Evolutionary conservation across 2,329 filamentous ascomycete genomes (phyloP).

Genomic region (Neonectria ditissima): DNA sequence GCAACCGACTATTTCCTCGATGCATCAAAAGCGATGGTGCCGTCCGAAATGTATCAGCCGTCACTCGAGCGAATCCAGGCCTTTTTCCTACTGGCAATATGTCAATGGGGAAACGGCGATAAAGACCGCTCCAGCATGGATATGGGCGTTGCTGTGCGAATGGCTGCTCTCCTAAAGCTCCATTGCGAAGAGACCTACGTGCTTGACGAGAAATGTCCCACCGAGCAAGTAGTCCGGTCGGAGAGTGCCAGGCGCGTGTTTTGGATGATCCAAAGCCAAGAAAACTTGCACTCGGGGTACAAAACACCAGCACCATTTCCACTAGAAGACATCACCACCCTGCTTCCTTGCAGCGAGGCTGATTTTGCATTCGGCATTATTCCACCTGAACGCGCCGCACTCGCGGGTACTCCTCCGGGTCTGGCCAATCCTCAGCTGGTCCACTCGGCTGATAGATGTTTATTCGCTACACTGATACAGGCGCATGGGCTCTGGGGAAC

Average conservation of each 20-base stretch:
- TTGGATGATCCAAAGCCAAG: constrained; percentile 53
- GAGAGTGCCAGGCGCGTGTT: constrained; percentile 52
- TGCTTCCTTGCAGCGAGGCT: constrained; percentile 52
- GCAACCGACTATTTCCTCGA: constrained; percentile 47
- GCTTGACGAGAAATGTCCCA: constrained; percentile 38
- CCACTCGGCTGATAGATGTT: constrained; percentile 43
- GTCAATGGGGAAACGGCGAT: constrained; percentile 51
- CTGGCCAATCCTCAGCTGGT: constrained; percentile 40
- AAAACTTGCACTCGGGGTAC: constrained; percentile 52
- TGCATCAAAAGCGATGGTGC: constrained; percentile 40
- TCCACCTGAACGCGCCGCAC: constrained; percentile 46
- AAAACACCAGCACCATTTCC: constrained; percentile 49
- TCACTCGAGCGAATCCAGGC: constrained; percentile 46
- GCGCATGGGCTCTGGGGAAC: constrained; percentile 53
- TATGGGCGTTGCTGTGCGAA: constrained; percentile 53
- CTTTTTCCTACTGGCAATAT: constrained; percentile 49
- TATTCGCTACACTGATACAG: constrained; percentile 54
- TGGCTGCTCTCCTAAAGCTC: constrained; percentile 50
- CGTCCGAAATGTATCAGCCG: constrained; percentile 45
- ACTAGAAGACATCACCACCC: constrained; percentile 50
- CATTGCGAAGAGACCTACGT: constrained; percentile 53
- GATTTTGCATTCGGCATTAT: constrained; percentile 52
- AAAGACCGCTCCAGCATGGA: constrained; percentile 48
- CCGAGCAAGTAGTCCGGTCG: constrained; percentile 47
- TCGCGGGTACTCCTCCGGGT: constrained; percentile 48